Evolutionary conservation across 108 stramenopile genomes (phyloP), one percentile per base, ranked within the genome.

Genomic region (Pseudonitzschia multiseries): DNA sequence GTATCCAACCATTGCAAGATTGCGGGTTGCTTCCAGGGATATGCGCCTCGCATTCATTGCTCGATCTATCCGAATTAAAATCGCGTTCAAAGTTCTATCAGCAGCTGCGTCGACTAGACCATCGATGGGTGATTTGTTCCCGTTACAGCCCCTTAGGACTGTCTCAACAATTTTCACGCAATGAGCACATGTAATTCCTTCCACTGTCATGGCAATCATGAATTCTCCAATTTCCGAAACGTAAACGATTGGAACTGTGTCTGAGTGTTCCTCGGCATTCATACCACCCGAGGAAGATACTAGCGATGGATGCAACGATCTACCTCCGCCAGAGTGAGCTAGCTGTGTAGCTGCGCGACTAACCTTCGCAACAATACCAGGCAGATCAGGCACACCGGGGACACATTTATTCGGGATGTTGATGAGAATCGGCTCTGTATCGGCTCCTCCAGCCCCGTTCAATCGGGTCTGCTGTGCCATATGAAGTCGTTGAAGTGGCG

Each of bases 91-190:
- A 8, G 73, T 84, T 57, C 79, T 79, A 79, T 95, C 91, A 14
- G 90, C 91, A 51, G 90, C 85, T 20, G 94, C 94, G 71, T 95
- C 94, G 32, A 95, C 64, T 8, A 95, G 78, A 41, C 94, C 94
- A 20, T 89, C 78, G 41, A 95, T 91, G 13, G 94, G 94, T n/a
- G 89, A 90, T 71, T 87, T 86, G 65, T 83, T 86, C 18, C 94
- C 94, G 56, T 81, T 87, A 77, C 89, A 91, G 36, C 94, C 94
- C 78, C 85, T 91, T 22, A 95, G 72, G 1, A 95, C 94, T 17
- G 94, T 95, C 74, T 95, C 94, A 14, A 95, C 87, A 79, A 95
- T 95, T 70, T 93, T 92, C 57, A 95, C 90, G 67, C 94, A 95
- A 75, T 95, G 91, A 10, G 89, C 88, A 73, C 94, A 95, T 0